phyloP scores from a whole-genome alignment of 176 grass and related monocot species.

The Dactylis glomerata region DNA sequence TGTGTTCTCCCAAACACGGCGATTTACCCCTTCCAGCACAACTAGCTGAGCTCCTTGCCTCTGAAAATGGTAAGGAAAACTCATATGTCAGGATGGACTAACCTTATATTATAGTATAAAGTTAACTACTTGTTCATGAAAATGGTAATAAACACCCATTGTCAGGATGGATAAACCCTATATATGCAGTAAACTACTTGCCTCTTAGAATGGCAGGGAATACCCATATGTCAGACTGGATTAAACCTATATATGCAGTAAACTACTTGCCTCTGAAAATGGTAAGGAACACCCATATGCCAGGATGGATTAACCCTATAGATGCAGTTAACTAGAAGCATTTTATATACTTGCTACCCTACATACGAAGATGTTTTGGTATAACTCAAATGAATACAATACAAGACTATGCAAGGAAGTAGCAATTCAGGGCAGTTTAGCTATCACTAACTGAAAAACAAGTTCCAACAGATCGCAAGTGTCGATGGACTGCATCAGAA shows the following conservation, averaged over 20 bases:
- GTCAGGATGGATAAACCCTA: constrained; percentile 5
- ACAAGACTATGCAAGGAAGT: constrained; percentile 1
- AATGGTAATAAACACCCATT: background rate
- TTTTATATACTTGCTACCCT: background rate
- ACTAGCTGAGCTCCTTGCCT: constrained; percentile 86
- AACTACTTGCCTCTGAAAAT: constrained; percentile 77
- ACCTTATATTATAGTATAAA: background rate
- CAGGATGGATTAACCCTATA: constrained; percentile 7
- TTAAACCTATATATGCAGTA: background rate
- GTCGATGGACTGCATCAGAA: background rate
- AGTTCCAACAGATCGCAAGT: background rate
- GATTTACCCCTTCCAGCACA: constrained; percentile 82
- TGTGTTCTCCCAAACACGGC: constrained; percentile 85
- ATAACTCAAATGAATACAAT: constrained; percentile 3
- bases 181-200: constrained; percentile 19
- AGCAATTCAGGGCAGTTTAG: background rate
- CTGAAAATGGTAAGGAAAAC: constrained; percentile 42
- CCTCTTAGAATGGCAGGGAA: constrained; percentile 16
- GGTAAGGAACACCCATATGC: background rate
- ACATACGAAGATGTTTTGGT: constrained; percentile 6
- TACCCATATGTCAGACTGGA: background rate
- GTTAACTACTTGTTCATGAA: constrained; percentile 54
- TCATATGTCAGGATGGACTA: constrained; percentile 19
- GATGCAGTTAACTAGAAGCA: background rate
- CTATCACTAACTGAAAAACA: background rate